Evolutionary conservation across 2,329 filamentous ascomycete species (phyloP).

Genomic region (Colletotrichum chlorophyti): DNA sequence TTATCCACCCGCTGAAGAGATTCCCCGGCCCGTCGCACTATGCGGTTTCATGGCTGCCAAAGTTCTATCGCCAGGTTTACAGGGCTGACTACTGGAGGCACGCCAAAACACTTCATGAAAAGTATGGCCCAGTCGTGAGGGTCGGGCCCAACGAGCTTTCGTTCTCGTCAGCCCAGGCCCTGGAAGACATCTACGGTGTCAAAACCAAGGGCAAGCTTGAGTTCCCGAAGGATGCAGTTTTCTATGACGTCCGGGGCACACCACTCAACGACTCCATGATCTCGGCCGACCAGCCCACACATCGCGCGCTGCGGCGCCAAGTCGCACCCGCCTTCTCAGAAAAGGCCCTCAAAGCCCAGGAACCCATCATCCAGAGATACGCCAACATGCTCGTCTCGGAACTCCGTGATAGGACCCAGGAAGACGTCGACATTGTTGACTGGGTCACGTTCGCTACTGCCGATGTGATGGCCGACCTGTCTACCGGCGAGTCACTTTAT

Average conservation of each 20-base stretch:
- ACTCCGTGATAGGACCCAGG: slow-evolving; percentile 23
- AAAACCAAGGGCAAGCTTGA: not conserved
- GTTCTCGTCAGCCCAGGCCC: not conserved
- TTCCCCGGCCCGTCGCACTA: not conserved
- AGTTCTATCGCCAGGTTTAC: not conserved
- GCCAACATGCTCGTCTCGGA: slow-evolving; percentile 33
- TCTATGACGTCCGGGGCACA: not conserved
- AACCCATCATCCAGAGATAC: slow-evolving; percentile 35
- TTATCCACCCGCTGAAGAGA: not conserved
- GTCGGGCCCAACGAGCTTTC: not conserved
- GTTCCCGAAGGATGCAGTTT: not conserved
- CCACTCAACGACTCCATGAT: slow-evolving; percentile 12
- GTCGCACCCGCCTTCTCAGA: slow-evolving; percentile 38
- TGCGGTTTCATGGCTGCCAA: not conserved
- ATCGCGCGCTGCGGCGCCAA: slow-evolving; percentile 28
- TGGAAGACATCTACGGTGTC: not conserved
- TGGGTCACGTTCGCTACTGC: slow-evolving; percentile 16
- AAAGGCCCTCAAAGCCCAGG: slow-evolving; percentile 36
- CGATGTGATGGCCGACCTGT: slow-evolving; percentile 28
- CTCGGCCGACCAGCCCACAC: slow-evolving; percentile 22
- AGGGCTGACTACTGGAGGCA: not conserved
- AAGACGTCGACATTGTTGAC: slow-evolving; percentile 28
- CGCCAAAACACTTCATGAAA: not conserved
- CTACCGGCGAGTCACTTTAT: slow-evolving; percentile 29
- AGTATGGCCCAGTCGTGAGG: not conserved